Percentiles rank a stretch among this genome's conserved stretches.
Evolutionary conservation across 2,329 filamentous ascomycete species (phyloP).

Genomic region (Colletotrichum lentis): DNA sequence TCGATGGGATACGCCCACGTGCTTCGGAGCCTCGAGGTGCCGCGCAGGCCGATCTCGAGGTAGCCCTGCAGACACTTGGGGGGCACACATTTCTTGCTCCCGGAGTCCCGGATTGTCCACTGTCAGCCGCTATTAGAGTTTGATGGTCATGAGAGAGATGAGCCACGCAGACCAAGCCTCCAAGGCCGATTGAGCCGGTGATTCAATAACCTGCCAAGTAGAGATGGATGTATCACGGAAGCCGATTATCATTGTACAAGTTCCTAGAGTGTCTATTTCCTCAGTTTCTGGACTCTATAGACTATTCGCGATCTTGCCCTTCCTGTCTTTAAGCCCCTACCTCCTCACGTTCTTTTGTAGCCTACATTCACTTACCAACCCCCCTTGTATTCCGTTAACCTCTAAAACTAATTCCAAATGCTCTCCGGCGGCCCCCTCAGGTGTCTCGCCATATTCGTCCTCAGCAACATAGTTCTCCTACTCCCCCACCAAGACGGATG

Average conservation of each 20-base stretch:
- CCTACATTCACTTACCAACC: not conserved
- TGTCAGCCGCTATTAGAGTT: no score
- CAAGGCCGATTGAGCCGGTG: no score
- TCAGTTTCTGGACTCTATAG: accelerated
- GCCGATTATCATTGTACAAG: not conserved
- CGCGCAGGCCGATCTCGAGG: no score
- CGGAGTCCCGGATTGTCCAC: no score
- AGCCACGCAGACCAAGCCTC: no score
- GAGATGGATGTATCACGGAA: not conserved
- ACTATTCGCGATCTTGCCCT: no score
- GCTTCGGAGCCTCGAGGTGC: no score
- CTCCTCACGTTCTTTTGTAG: not conserved
- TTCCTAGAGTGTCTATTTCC: not conserved
- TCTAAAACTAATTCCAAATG: not conserved
- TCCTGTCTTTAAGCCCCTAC: not conserved
- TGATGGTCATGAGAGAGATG: no score
- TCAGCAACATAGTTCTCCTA: not conserved
- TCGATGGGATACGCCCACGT: no score
- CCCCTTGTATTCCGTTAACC: not conserved
- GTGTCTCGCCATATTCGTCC: not conserved
- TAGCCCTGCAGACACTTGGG: no score
- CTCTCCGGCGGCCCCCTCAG: not conserved
- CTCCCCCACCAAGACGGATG: not conserved
- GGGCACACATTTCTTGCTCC: no score
- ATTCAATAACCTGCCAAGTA: accelerated